Evolutionary conservation across 2,329 filamentous ascomycete genomes (phyloP).

Genomic region (Arthrobotrys megalospora): DNA sequence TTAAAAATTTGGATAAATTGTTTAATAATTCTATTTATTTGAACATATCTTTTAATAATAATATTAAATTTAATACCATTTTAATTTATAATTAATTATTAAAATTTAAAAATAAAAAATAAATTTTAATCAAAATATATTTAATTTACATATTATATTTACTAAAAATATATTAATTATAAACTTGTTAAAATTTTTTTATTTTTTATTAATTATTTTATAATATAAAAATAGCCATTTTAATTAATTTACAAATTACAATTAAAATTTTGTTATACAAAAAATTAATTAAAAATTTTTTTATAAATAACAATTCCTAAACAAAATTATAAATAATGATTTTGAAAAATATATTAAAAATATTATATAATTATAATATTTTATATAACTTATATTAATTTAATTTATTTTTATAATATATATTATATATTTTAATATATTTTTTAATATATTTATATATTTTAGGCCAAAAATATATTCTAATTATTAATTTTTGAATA

Average conservation of each 20-base stretch:
- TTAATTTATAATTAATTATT: slow-evolving; percentile 11
- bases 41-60: neutral
- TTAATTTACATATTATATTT: slow-evolving; percentile 1
- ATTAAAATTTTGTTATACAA: slow-evolving; percentile 4
- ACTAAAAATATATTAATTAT: too few species aligned
- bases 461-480: slow-evolving; percentile 9
- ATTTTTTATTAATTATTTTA: neutral
- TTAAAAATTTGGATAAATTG: slow-evolving; percentile 29
- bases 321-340: neutral
- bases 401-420: slow-evolving; percentile 24
- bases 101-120: slow-evolving; percentile 10
- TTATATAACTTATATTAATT: slow-evolving; percentile 21
- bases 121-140: slow-evolving; percentile 6
- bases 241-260: neutral
- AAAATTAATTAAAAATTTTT: slow-evolving; percentile 4
- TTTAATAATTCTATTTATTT: neutral
- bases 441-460: slow-evolving; percentile 27
- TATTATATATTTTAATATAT: slow-evolving; percentile 14
- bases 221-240: neutral
- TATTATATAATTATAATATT: neutral
- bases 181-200: neutral
- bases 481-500: slow-evolving; percentile 37
- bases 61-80: neutral
- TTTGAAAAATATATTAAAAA: neutral
- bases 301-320: neutral